These are phyloP conservation scores for Neocucurbitaria cava DNA, from an alignment of 2,329 filamentous ascomycete genomes.

Conservation along the genomic window DNA sequence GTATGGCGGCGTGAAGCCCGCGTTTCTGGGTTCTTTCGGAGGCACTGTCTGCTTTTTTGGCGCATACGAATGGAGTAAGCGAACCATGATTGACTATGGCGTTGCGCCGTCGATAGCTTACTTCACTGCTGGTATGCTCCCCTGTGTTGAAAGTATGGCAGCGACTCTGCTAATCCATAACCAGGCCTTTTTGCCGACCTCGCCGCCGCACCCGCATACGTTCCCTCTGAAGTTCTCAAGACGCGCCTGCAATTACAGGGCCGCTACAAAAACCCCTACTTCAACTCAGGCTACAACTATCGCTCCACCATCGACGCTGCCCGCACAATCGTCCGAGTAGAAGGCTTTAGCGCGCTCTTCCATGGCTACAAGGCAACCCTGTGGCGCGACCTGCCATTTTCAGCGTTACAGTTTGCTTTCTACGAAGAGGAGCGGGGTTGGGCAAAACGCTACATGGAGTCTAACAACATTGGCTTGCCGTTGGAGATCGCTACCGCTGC, in stretches of 20 bases:
- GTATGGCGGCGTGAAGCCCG: conserved; percentile 92
- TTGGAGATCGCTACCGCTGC: conserved; percentile 90
- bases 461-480: conserved; percentile 81
- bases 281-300: conserved; percentile 96
- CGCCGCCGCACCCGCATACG: conserved; percentile 90
- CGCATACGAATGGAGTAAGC: conserved; percentile 94
- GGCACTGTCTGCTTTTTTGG: conserved; percentile 96
- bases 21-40: conserved; percentile 88
- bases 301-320: conserved; percentile 82
- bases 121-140: conserved; percentile 73
- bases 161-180: background rate
- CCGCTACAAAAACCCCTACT: conserved; percentile 92
- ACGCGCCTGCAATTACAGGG: conserved; percentile 96
- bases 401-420: conserved; percentile 95
- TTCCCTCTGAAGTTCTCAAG: conserved; percentile 96
- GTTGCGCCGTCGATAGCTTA: conserved; percentile 85
- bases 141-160: background rate
- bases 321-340: conserved; percentile 80
- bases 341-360: conserved; percentile 87
- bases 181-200: conserved; percentile 90
- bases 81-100: conserved; percentile 83
- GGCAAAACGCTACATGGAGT: conserved; percentile 79
- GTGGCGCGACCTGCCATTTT: conserved; percentile 93
- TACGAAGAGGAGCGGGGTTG: conserved; percentile 91
- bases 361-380: conserved; percentile 97